These are phyloP conservation scores for Chlamydomonas schloesseri DNA, from an alignment of 139 green algal genomes.

Conservation along the genomic window DNA sequence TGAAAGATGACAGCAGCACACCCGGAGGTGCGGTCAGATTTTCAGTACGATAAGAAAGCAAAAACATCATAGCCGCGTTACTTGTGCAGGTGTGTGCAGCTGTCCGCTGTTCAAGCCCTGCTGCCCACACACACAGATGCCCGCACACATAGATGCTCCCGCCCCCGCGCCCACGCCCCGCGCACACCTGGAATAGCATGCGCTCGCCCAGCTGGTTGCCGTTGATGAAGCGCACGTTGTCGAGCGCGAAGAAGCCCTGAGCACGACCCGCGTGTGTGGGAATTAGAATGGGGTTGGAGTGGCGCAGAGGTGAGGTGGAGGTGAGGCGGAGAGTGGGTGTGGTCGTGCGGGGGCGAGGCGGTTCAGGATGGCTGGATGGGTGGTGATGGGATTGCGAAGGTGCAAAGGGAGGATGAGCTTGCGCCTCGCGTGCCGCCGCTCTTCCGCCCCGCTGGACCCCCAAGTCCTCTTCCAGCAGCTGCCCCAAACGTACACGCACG, in stretches of 20 bases:
- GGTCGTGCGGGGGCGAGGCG: no score
- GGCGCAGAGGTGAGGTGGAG: neutral
- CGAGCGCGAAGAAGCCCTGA: constrained; percentile 60
- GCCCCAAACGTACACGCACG: no score
- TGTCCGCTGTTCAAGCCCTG: no score
- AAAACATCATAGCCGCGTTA: neutral
- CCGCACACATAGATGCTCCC: no score
- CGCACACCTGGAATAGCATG: constrained; percentile 63
- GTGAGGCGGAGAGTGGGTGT: neutral
- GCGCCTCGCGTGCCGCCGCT: no score
- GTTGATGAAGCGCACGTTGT: constrained; percentile 75
- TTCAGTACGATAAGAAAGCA: neutral
- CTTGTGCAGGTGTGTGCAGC: neutral
- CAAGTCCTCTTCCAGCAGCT: no score
- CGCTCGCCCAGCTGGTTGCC: constrained; percentile 73
- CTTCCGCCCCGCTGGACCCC: no score
- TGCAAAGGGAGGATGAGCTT: no score
- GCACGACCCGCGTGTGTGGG: neutral
- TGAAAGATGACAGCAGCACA: neutral
- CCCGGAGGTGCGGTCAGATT: neutral
- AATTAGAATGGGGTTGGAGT: neutral
- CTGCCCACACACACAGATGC: no score
- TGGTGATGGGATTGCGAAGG: no score
- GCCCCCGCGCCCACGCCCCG: no score
- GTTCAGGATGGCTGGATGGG: no score